Evolutionary conservation across 345 rosid species (phyloP), one percentile per base, ranked within the genome.

Genomic region (Eutrema japonicum): DNA sequence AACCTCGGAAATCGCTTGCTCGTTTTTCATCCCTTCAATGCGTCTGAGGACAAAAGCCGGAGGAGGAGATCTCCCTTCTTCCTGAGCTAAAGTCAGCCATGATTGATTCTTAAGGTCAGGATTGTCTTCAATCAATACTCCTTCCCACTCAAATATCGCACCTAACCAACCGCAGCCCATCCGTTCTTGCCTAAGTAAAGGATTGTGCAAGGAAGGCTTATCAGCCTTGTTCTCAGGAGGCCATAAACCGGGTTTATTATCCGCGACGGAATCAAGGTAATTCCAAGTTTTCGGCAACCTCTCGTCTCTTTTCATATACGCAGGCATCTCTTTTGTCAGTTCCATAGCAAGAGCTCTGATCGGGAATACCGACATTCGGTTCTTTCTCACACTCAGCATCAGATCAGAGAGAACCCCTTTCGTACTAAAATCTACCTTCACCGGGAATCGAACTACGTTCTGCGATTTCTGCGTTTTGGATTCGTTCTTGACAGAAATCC

Each of bases 141-240:
- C 97, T 77, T 95, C 99, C 99, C 93, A 92, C 72, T 91, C 99
- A 38, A 95, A 92, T 66, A 95, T 95, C 5, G 93, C 99, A 76
- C 96, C 96, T 55, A 95, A 78, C 99, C 99, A 95, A 68, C 99
- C 96, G 35, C 96, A 92, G 26, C 99, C 97, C 99, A 95, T 87
- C 73, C 92, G 85, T 81, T 95, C 96, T 52, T 88, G 97, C 69
- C 99, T 84, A 55, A 92, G 91, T 75, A 88, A 63, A 10, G 99
- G 99, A 73, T 95, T 95, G 42, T 87, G 96, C 68, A 92, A 66
- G 0, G 96, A 84, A 46, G 96, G 85, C 51, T 90, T 86, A 65
- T 92, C 99, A 0, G 94, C 99, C 81, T 81, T 84, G 78, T 92
- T 95, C 74, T 83, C 87, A 1, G 94, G 97, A 3, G 99, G 96